Percentiles rank a stretch among this genome's conserved stretches.
Evolutionary conservation across 2,329 filamentous ascomycete species (phyloP).

Genomic region (Penicillium sp.): DNA sequence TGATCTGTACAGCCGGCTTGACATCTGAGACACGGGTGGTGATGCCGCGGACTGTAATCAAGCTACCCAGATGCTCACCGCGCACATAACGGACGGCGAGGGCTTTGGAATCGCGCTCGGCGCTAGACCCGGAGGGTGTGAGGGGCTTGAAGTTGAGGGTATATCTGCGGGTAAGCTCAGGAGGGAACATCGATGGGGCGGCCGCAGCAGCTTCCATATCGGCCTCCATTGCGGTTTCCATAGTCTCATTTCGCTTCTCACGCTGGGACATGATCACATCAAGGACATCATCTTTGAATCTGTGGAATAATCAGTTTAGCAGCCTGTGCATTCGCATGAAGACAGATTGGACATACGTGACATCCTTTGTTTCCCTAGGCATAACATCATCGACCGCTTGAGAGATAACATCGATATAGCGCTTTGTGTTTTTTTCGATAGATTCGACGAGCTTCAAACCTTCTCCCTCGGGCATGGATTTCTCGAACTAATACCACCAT

Average conservation of each 20-base stretch:
- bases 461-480: constrained; percentile 67
- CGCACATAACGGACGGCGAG: constrained; percentile 91
- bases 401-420: constrained; percentile 91
- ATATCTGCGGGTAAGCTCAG: constrained; percentile 89
- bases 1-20: constrained; percentile 95
- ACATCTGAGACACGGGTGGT: constrained; percentile 95
- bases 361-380: constrained; percentile 73
- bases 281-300: constrained; percentile 95
- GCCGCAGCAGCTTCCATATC: constrained; percentile 64
- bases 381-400: constrained; percentile 83
- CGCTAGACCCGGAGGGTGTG: constrained; percentile 68
- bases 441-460: constrained; percentile 69
- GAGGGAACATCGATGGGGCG: constrained; percentile 74
- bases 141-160: constrained; percentile 94
- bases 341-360: constrained; percentile 58
- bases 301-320: constrained; percentile 39
- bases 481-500: constrained; percentile 64
- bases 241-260: constrained; percentile 77
- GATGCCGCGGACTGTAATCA: constrained; percentile 94
- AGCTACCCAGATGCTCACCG: constrained; percentile 85
- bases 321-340: background rate
- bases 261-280: constrained; percentile 96
- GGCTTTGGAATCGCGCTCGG: constrained; percentile 59
- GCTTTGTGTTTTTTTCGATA: constrained; percentile 86
- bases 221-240: constrained; percentile 66